Evolutionary conservation across 2,329 filamentous ascomycete species (phyloP).

Genomic region (Microsporum canis): DNA sequence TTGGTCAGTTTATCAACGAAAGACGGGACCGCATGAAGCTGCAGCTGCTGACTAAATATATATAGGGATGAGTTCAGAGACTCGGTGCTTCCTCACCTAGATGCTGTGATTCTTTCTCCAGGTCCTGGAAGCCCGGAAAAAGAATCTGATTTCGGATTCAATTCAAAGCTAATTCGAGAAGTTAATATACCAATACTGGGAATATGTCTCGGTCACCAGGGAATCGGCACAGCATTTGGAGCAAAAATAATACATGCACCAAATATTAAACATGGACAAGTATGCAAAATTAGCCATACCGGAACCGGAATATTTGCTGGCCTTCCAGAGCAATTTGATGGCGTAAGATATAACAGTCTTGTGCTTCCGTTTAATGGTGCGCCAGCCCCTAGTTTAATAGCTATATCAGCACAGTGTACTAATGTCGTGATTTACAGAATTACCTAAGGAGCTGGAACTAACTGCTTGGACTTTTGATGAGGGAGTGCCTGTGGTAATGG

Average conservation of each 20-base stretch:
- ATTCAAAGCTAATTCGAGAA: constrained; percentile 61
- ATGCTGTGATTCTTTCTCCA: constrained; percentile 80
- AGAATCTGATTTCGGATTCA: constrained; percentile 68
- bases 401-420: background rate
- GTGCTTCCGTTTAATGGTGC: constrained; percentile 10
- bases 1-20: constrained; percentile 8
- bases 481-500: constrained; percentile 12
- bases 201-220: constrained; percentile 84
- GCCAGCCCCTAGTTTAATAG: background rate
- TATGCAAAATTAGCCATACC: constrained; percentile 54
- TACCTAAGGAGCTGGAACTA: constrained; percentile 9
- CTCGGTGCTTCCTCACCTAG: constrained; percentile 49
- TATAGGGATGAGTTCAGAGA: constrained; percentile 29
- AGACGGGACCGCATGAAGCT: background rate
- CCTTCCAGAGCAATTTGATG: constrained; percentile 29
- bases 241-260: constrained; percentile 53
- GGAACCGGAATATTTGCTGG: constrained; percentile 54
- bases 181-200: constrained; percentile 66
- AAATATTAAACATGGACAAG: constrained; percentile 73
- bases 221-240: constrained; percentile 58
- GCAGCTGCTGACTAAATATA: background rate
- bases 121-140: constrained; percentile 72
- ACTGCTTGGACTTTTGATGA: constrained; percentile 13
- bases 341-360: constrained; percentile 14
- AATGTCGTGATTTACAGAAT: constrained; percentile 2